Evolutionary conservation across 1,284 basidiomycete genomes (phyloP).

Genomic region (Puccinia brachypodii): DNA sequence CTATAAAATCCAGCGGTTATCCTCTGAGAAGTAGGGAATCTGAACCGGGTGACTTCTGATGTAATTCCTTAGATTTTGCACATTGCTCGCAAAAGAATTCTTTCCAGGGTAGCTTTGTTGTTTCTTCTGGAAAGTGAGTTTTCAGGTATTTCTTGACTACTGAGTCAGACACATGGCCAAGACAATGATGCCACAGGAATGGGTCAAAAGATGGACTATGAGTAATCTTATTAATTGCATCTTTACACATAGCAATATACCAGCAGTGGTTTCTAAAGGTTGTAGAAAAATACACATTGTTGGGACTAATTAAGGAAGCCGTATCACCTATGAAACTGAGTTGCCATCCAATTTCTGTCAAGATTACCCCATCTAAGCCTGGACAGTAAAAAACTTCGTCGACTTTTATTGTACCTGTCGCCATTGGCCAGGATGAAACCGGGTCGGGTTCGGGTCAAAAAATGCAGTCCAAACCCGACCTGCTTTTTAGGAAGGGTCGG

Average conservation of each 20-base stretch:
- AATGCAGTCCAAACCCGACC: background rate
- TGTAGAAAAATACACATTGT: background rate
- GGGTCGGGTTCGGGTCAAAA: background rate
- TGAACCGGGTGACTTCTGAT: background rate
- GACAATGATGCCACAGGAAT: background rate
- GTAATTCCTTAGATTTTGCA: background rate
- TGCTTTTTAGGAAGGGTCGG: background rate
- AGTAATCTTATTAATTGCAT: background rate
- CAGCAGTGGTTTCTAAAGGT: background rate
- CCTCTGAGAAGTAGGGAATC: background rate
- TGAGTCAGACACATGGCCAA: background rate
- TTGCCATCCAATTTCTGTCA: background rate
- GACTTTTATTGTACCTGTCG: background rate
- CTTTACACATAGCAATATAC: background rate
- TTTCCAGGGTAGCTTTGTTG: background rate
- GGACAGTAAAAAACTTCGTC: background rate
- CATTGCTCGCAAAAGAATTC: background rate
- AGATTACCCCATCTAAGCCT: background rate
- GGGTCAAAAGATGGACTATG: background rate
- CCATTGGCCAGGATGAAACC: background rate
- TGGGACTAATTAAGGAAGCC: background rate
- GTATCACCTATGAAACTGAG: background rate
- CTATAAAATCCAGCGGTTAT: background rate
- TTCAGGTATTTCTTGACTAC: background rate
- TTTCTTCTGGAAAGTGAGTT: background rate